These are phyloP conservation scores for Punica granatum DNA, from an alignment of 345 rosid species.

Conservation along the genomic window DNA sequence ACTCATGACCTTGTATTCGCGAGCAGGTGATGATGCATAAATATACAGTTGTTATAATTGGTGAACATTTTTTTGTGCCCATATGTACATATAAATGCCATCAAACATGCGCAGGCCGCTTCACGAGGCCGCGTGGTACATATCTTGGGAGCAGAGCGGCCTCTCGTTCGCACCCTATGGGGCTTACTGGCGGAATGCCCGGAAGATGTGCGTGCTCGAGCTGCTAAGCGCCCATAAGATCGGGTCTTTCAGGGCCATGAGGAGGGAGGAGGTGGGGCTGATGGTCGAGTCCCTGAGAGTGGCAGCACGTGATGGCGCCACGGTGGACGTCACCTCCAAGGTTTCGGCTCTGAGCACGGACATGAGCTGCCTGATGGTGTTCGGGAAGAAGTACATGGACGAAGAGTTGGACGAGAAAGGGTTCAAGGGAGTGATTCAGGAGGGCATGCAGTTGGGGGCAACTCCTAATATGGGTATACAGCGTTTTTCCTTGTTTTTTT, in stretches of 20 bases:
- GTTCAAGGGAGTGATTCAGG: slow-evolving; percentile 31
- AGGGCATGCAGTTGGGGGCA: slow-evolving; percentile 30
- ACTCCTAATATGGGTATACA: slow-evolving; percentile 19
- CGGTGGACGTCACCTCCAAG: slow-evolving; percentile 31
- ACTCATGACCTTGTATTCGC: slow-evolving; percentile 37
- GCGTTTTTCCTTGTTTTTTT: no score
- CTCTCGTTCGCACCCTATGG: slow-evolving; percentile 22
- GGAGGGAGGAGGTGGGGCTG: slow-evolving; percentile 28
- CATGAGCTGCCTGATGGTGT: slow-evolving; percentile 42
- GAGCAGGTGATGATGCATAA: slow-evolving; percentile 10
- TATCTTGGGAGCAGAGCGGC: slow-evolving; percentile 22
- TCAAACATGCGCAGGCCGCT: not conserved
- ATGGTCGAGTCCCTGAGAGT: slow-evolving; percentile 17
- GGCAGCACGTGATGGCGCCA: slow-evolving; percentile 1
- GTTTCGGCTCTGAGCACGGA: slow-evolving; percentile 19
- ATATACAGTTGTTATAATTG: no score
- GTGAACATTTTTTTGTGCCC: not conserved
- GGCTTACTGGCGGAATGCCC: slow-evolving; percentile 31
- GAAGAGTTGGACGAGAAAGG: slow-evolving; percentile 21
- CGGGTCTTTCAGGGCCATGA: slow-evolving; percentile 18
- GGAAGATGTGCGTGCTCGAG: slow-evolving; percentile 41
- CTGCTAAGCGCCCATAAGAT: slow-evolving; percentile 29
- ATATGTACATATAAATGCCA: not conserved
- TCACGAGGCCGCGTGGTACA: slow-evolving; percentile 14
- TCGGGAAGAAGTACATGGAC: slow-evolving; percentile 34